Base-by-base conservation (phyloP, 2,329 filamentous ascomycete genomes). In the Aspergillus fischeri region DNA sequence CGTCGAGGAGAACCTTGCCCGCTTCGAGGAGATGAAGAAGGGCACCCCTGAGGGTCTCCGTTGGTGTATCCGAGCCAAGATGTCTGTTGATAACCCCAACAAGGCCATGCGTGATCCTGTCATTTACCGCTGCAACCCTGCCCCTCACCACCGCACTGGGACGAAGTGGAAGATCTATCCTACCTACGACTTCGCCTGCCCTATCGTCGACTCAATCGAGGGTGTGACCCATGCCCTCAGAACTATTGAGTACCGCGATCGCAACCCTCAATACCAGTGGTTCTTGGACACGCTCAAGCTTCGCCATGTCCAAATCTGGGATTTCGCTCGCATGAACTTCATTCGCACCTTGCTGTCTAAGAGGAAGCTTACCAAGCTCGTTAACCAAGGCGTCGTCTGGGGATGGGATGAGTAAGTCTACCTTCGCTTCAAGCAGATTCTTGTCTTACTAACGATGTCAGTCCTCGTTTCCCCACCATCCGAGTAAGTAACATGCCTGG, bases 31-130 rank as follows among this genome's bases (percentile, higher is more conserved):
- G 80, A 99, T 99, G 94, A 96, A 92, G 81, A 83, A 84, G 56
- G 92, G 89, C 48, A 88, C 86, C 2, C 84, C 88, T 51, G 87
- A 92, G 73, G 94, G 94, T 58, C 77, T 86, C 51, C 86, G 83
- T 70, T 92, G 93, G 86, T 97, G 91, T 77, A 95, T 99, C 64
- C 89, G 94, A 59, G 94, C 94, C 57, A 97, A 95, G 81, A 90
- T 97, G 66, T 93, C 91, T 1, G 85, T 90, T 65, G 90, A 96
- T 74, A 89, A 94, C 77, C 89, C 89, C 63, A 97, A 99, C 81
- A 96, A 96, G 77, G 91, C 94, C 53, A 87, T 97, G 84, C 85
- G 94, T 63, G 94, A 99, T 74, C 94, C 94, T 11, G 92, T 97
- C 75, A 95, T 99, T 74, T 97, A 97, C 82, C 88, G 94, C 64